Percentiles rank a stretch among this genome's conserved stretches.
Evolutionary conservation across 2,329 filamentous ascomycete genomes (phyloP).

Genomic region (Pezicula neosporulosa): DNA sequence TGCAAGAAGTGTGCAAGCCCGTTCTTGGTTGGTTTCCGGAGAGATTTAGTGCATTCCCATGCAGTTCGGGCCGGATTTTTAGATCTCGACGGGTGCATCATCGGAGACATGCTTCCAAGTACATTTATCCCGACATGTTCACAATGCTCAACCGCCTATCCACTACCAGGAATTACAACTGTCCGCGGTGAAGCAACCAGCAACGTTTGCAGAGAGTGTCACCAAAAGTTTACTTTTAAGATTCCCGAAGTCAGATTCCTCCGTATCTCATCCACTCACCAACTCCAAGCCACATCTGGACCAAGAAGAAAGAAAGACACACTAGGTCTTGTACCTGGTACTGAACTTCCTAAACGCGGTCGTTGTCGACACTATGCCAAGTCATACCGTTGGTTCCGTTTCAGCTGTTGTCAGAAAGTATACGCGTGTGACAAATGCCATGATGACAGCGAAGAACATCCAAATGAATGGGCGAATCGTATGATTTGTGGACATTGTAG

Average conservation of each 20-base stretch:
- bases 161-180: conserved; percentile 60
- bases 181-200: conserved; percentile 71
- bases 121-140: conserved; percentile 77
- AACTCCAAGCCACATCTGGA: conserved; percentile 34
- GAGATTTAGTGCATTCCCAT: conserved; percentile 68
- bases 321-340: conserved; percentile 53
- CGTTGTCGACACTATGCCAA: conserved; percentile 56
- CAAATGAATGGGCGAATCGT: conserved; percentile 76
- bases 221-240: conserved; percentile 75
- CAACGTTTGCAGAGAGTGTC: conserved; percentile 76
- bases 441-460: conserved; percentile 66
- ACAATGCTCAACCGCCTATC: conserved; percentile 67
- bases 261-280: conserved; percentile 52
- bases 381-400: conserved; percentile 62
- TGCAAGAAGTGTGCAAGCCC: conserved; percentile 58
- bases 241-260: conserved; percentile 78
- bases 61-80: conserved; percentile 76
- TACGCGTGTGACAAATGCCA: conserved; percentile 71
- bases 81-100: conserved; percentile 70
- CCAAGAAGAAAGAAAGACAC: conserved; percentile 45
- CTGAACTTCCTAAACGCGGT: conserved; percentile 49
- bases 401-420: conserved; percentile 58
- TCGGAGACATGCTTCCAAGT: conserved; percentile 73
- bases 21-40: conserved; percentile 54
- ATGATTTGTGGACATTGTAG: conserved; percentile 83